Evolutionary conservation across 2,329 filamentous ascomycete species (phyloP).

Genomic region (Cladosporium velox): DNA sequence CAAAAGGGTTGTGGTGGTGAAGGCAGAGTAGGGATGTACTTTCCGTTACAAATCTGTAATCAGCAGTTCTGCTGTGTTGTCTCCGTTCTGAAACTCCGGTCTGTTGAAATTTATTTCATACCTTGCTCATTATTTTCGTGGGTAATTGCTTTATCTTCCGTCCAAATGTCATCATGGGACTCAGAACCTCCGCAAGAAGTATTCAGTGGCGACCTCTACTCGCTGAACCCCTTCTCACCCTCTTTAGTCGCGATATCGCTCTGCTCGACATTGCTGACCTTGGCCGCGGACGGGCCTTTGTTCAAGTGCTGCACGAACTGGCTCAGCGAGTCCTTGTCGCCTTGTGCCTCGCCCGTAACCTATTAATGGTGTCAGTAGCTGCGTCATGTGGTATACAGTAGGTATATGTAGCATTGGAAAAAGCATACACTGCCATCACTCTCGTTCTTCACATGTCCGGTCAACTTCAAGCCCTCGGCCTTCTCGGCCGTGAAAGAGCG

Average conservation of each 20-base stretch:
- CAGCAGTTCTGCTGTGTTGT: neutral
- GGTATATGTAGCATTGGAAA: neutral
- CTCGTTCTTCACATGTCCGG: slow-evolving; percentile 50
- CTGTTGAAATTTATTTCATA: neutral
- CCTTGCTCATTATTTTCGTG: neutral
- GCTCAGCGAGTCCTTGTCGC: slow-evolving; percentile 63
- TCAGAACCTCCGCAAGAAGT: neutral
- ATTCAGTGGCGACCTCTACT: slow-evolving; percentile 23
- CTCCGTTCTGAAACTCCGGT: neutral
- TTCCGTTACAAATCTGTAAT: neutral
- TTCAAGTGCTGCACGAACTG: slow-evolving; percentile 75
- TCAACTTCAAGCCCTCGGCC: slow-evolving; percentile 47
- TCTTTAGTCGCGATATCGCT: slow-evolving; percentile 65
- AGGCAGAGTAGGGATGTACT: neutral
- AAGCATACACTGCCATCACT: slow-evolving; percentile 43
- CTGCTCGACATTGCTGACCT: slow-evolving; percentile 73
- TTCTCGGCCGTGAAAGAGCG: slow-evolving; percentile 48
- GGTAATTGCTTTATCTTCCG: neutral
- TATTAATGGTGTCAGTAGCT: slow-evolving; percentile 40
- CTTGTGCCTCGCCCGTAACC: slow-evolving; percentile 91
- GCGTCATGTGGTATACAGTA: neutral
- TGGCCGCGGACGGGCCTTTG: slow-evolving; percentile 70
- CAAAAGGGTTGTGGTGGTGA: neutral
- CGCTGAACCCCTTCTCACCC: slow-evolving; percentile 65
- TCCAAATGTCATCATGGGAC: neutral